Conservation (phyloP, 1,139 yeast genomes). For the Hyphopichia pseudoburtonii region DNA sequence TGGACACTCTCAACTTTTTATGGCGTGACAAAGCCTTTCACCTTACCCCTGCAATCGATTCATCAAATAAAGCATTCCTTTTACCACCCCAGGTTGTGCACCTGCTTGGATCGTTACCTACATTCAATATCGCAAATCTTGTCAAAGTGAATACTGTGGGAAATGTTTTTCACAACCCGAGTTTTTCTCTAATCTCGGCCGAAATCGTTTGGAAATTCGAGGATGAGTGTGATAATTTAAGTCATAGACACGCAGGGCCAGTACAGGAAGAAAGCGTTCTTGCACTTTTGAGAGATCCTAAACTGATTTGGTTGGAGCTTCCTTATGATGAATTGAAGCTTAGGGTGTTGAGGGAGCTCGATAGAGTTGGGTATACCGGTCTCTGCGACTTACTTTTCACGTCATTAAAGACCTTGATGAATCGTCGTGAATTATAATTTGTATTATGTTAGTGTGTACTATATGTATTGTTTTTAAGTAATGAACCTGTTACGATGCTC, state of each 20-base stretch:
- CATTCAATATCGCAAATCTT: slow-evolving; percentile 22
- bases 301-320: slow-evolving; percentile 28
- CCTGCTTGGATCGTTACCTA: slow-evolving; percentile 35
- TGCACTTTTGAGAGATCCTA: slow-evolving; percentile 17
- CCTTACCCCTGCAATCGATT: slow-evolving; percentile 13
- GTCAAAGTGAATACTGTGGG: slow-evolving; percentile 38
- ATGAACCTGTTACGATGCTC: too few relatives aligned
- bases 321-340: slow-evolving; percentile 41
- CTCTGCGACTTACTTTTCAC: slow-evolving; percentile 45
- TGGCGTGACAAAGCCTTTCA: slow-evolving; percentile 53
- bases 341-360: slow-evolving; percentile 34
- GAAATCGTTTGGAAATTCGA: slow-evolving; percentile 49
- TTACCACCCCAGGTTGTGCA: slow-evolving; percentile 38
- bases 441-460: neutral
- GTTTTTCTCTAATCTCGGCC: slow-evolving; percentile 49
- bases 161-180: slow-evolving; percentile 55
- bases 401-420: slow-evolving; percentile 43
- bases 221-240: slow-evolving; percentile 29
- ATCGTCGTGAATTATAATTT: slow-evolving; percentile 13
- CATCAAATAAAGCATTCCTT: slow-evolving; percentile 37
- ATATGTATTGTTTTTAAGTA: neutral
- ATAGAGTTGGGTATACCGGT: slow-evolving; percentile 39
- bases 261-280: slow-evolving; percentile 32
- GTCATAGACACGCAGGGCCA: slow-evolving; percentile 47
- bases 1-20: slow-evolving; percentile 59